phyloP scores from a whole-genome alignment of 176 grass and related monocot species.

The Echinochloa phyllopogon region DNA sequence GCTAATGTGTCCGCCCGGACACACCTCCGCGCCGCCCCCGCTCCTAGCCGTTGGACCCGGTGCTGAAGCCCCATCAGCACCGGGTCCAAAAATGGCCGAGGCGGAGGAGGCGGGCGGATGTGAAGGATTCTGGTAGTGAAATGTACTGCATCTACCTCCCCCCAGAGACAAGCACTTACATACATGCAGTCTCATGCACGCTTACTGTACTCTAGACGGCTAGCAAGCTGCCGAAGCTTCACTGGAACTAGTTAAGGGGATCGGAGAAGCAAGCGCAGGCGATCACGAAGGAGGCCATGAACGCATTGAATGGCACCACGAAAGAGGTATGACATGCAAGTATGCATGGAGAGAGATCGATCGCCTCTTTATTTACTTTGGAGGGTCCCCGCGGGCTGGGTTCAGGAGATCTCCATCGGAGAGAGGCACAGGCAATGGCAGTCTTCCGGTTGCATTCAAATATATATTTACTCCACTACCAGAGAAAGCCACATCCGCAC shows the following conservation, averaged over 20 bases:
- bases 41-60: no score
- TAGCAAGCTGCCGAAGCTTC: conserved; percentile 20
- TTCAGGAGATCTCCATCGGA: conserved; percentile 30
- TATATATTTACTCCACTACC: background rate
- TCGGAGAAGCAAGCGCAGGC: background rate
- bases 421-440: background rate
- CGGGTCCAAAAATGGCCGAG: no score
- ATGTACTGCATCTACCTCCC: background rate
- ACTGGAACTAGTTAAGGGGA: conserved; percentile 4
- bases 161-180: background rate
- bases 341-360: background rate
- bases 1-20: no score
- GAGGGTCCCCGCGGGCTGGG: background rate
- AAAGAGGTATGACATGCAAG: conserved; percentile 44
- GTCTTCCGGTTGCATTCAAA: background rate
- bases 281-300: background rate
- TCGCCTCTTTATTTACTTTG: conserved; percentile 19
- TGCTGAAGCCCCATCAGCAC: no score
- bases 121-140: no score
- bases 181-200: background rate
- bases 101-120: no score
- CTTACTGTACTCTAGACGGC: background rate
- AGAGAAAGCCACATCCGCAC: no score
- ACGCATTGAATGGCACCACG: conserved; percentile 58
- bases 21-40: no score